Evolutionary conservation across 1,284 basidiomycete genomes (phyloP).

Genomic region (Pseudozyma flocculosa): DNA sequence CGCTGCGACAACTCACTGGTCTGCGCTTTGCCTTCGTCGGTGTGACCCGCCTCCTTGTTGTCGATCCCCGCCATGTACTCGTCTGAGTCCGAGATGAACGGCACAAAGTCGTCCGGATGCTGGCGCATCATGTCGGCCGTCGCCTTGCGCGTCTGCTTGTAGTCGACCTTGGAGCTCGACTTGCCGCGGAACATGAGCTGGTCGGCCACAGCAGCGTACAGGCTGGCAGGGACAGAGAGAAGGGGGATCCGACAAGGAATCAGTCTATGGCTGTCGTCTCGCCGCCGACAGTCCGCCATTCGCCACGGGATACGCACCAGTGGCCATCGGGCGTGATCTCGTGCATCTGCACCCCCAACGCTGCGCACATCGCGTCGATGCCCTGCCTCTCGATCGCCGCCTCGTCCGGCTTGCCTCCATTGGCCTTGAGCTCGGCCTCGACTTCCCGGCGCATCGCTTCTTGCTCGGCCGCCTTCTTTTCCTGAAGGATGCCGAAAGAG

Average conservation of each 20-base stretch:
- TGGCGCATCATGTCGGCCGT: constrained; percentile 80
- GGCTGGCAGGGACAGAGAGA: constrained; percentile 47
- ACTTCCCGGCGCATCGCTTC: constrained; percentile 36
- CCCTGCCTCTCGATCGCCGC: constrained; percentile 41
- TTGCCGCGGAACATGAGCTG: constrained; percentile 60
- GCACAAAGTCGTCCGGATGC: constrained; percentile 88
- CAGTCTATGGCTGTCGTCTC: too few species aligned
- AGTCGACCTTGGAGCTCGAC: constrained; percentile 56
- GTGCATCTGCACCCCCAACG: constrained; percentile 35
- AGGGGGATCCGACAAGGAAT: not conserved
- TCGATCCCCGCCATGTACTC: constrained; percentile 62
- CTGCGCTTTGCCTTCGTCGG: constrained; percentile 61
- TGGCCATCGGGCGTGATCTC: constrained; percentile 89
- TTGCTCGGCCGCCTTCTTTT: constrained; percentile 42
- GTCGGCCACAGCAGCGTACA: constrained; percentile 89
- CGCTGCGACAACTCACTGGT: constrained; percentile 11
- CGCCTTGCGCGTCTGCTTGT: constrained; percentile 64
- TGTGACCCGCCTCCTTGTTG: constrained; percentile 70
- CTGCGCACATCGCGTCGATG: constrained; percentile 37
- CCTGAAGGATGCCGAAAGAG: constrained; percentile 8
- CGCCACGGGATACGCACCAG: constrained; percentile 66
- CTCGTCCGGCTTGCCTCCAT: constrained; percentile 34
- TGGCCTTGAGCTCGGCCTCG: constrained; percentile 37
- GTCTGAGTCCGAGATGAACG: constrained; percentile 72
- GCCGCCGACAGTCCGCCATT: too few species aligned